A percentile compares a stretch with the other conserved stretches of the same genome.
phyloP scores from a whole-genome alignment of 176 grass and related monocot species.

The Pharus latifolius region DNA sequence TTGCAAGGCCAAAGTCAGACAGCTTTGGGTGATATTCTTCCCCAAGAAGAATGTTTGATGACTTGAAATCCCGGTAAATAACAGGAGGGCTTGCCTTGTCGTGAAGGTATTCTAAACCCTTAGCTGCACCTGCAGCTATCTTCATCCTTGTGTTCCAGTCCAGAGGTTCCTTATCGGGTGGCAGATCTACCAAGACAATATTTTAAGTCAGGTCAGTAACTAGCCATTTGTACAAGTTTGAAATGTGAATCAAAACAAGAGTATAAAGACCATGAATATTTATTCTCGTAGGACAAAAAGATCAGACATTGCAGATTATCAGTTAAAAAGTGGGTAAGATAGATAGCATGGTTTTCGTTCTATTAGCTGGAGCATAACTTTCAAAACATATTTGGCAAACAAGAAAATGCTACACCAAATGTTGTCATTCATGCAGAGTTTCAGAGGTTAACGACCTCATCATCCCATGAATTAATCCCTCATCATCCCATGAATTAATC shows the following conservation, averaged over 20 bases:
- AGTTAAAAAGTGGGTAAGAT: too few relatives aligned
- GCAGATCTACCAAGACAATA: slow-evolving; percentile 39
- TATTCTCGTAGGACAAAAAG: not conserved
- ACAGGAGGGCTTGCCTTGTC: slow-evolving; percentile 82
- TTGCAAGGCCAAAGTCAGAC: slow-evolving; percentile 86
- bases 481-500: too few relatives aligned
- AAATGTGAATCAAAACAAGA: not conserved
- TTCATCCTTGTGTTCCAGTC: slow-evolving; percentile 93
- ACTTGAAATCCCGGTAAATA: slow-evolving; percentile 89
- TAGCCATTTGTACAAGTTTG: not conserved
- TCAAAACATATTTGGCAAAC: too few relatives aligned
- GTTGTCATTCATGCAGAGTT: too few relatives aligned
- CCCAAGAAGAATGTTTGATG: slow-evolving; percentile 85
- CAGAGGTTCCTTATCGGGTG: slow-evolving; percentile 74
- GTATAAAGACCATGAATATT: not conserved
- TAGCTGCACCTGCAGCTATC: slow-evolving; percentile 88
- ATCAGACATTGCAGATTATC: too few relatives aligned
- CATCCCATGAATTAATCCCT: too few relatives aligned
- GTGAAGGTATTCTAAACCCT: slow-evolving; percentile 84
- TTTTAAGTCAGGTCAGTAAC: not conserved
- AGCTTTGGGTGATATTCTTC: slow-evolving; percentile 77
- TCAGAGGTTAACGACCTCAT: too few relatives aligned
- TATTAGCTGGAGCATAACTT: too few relatives aligned
- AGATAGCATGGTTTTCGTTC: too few relatives aligned
- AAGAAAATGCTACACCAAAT: too few relatives aligned